Evolutionary conservation across 139 green algal genomes (phyloP).

Genomic region (Chlorella vulgaris): DNA sequence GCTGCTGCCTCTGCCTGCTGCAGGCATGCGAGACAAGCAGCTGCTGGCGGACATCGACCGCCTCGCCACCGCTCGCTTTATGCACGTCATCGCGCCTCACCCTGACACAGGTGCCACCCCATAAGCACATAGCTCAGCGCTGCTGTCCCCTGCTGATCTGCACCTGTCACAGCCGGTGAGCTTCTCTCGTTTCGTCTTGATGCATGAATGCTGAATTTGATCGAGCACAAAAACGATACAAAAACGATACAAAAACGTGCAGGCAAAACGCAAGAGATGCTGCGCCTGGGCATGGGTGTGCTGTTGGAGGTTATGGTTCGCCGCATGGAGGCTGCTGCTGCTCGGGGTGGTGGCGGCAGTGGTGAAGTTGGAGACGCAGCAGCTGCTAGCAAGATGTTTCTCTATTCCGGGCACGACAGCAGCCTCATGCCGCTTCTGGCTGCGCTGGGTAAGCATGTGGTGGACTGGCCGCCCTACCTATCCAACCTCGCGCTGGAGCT

Average conservation of each 20-base stretch:
- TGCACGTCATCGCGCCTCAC: conserved; percentile 52
- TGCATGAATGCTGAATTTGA: no score
- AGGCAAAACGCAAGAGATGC: conserved; percentile 48
- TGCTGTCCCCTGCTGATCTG: no score
- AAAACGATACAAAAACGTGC: no score
- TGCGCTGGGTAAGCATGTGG: conserved; percentile 60
- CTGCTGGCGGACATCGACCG: conserved; percentile 33
- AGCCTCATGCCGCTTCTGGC: conserved; percentile 75
- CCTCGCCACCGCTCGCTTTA: conserved; percentile 65
- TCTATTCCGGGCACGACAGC: conserved; percentile 73
- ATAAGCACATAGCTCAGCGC: no score
- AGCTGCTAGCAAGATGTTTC: conserved; percentile 41
- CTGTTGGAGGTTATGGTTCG: conserved; percentile 61
- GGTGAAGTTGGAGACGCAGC: background rate
- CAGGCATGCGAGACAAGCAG: background rate
- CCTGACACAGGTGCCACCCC: background rate
- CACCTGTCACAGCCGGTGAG: no score
- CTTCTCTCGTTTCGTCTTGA: no score
- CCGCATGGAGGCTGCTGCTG: conserved; percentile 55
- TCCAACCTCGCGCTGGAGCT: conserved; percentile 74
- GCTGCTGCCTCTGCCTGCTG: background rate
- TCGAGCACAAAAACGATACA: no score
- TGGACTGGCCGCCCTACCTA: conserved; percentile 70
- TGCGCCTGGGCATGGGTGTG: conserved; percentile 67
- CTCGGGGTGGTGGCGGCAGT: no score